These are phyloP conservation scores for Saccharomycopsis microspora DNA, from an alignment of 805 yeast species.

Conservation along the genomic window DNA sequence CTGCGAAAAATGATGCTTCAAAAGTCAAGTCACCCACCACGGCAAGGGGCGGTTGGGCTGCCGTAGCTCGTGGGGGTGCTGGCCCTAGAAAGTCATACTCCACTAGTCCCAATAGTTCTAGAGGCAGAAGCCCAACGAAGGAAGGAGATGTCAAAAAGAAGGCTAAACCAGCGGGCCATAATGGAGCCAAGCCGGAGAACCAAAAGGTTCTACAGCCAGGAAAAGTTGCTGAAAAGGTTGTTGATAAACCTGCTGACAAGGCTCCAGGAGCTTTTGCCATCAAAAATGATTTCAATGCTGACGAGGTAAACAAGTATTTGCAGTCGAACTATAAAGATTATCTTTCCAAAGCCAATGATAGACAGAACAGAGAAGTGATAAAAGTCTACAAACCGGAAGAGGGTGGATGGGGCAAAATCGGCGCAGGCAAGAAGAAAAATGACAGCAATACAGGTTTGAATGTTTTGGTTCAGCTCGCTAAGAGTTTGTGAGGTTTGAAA, in stretches of 20 bases:
- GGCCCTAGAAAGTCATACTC: not conserved
- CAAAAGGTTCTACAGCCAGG: too few species aligned
- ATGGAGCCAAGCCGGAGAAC: too few species aligned
- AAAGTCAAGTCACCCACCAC: not conserved
- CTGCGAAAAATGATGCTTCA: not conserved
- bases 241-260: too few species aligned
- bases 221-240: too few species aligned
- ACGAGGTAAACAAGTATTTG: conserved; percentile 10
- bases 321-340: conserved; percentile 1
- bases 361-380: conserved; percentile 2
- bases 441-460: conserved; percentile 1
- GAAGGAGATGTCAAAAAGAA: too few species aligned
- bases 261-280: too few species aligned
- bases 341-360: conserved; percentile 1
- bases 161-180: too few species aligned
- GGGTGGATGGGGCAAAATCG: conserved; percentile 13
- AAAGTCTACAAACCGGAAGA: conserved; percentile 11
- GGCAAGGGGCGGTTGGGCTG: conserved; percentile 11
- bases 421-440: not conserved
- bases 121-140: too few species aligned
- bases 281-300: conserved; percentile 2
- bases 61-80: conserved; percentile 4
- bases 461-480: conserved; percentile 12
- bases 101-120: not conserved
- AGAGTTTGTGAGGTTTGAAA: not conserved